These are phyloP conservation scores for Suillus brevipes DNA, from an alignment of 768 basidiomycete genomes.

Conservation along the genomic window DNA sequence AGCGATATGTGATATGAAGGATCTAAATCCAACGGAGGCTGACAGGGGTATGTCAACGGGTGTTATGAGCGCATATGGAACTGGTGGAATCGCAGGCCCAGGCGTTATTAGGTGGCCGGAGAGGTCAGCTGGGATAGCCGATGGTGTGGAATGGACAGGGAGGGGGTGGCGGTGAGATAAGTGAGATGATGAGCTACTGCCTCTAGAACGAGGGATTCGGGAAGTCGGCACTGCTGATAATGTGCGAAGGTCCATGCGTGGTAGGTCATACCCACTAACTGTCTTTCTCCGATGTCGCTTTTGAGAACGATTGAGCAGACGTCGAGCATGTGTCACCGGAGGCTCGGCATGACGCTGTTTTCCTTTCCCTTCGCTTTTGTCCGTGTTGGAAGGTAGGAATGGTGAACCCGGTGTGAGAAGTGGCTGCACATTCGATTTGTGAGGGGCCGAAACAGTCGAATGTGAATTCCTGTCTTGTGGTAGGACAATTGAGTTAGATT, in stretches of 20 bases:
- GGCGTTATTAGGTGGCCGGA: conserved; percentile 6
- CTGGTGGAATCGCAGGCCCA: background rate
- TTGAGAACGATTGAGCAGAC: background rate
- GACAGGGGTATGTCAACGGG: conserved; percentile 17
- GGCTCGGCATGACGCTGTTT: background rate
- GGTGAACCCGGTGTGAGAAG: background rate
- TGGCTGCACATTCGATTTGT: background rate
- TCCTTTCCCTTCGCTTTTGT: conserved; percentile 1
- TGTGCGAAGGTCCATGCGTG: conserved; percentile 24
- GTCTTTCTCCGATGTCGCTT: conserved; percentile 17
- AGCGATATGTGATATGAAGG: conserved; percentile 41
- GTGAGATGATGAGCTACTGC: background rate
- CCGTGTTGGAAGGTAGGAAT: background rate
- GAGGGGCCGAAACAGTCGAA: background rate
- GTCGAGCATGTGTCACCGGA: background rate
- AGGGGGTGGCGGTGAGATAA: conserved; percentile 21
- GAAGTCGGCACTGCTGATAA: conserved; percentile 16
- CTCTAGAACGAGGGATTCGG: background rate
- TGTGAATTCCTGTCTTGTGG: background rate
- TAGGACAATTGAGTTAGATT: background rate
- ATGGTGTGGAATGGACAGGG: conserved; percentile 12
- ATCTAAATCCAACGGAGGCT: conserved; percentile 29
- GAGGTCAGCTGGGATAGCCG: conserved; percentile 3
- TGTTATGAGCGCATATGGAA: conserved; percentile 1
- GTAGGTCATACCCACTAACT: conserved; percentile 13